Evolutionary conservation across 441 rosid species (phyloP).

Genomic region (Euphorbia schlechtendalii): DNA sequence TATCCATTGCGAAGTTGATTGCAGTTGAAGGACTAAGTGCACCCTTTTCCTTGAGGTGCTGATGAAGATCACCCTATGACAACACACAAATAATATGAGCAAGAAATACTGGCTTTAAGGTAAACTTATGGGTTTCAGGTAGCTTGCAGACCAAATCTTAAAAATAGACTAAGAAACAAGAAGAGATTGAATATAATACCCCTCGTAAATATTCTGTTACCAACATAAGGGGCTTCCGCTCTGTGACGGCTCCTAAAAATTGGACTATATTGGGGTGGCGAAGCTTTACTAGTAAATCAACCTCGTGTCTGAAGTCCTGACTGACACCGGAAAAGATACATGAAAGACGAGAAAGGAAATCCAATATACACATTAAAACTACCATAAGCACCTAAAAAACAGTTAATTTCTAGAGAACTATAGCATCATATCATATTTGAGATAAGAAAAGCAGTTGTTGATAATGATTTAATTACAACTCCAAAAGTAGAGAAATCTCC

Average conservation of each 20-base stretch:
- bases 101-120: slow-evolving; percentile 7
- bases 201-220: slow-evolving; percentile 92
- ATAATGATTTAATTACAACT: neutral
- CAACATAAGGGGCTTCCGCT: slow-evolving; percentile 96
- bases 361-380: slow-evolving; percentile 7
- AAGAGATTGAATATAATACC: slow-evolving; percentile 39
- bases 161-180: slow-evolving; percentile 12
- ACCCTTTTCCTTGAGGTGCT: slow-evolving; percentile 88
- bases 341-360: slow-evolving; percentile 14
- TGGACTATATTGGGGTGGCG: slow-evolving; percentile 96
- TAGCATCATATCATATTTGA: neutral
- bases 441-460: neutral
- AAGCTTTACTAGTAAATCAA: slow-evolving; percentile 93
- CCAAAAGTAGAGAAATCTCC: neutral
- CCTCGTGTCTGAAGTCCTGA: slow-evolving; percentile 99
- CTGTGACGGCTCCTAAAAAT: slow-evolving; percentile 97
- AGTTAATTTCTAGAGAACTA: slow-evolving; percentile 1
- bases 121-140: slow-evolving; percentile 10
- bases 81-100: slow-evolving; percentile 16
- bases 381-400: no score
- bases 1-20: slow-evolving; percentile 86
- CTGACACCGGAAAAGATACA: slow-evolving; percentile 40
- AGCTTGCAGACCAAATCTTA: slow-evolving; percentile 13
- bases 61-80: slow-evolving; percentile 93
- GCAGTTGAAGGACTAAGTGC: slow-evolving; percentile 82